Conservation (phyloP, 1,284 basidiomycete species). For the Cystobasidium sp. region DNA sequence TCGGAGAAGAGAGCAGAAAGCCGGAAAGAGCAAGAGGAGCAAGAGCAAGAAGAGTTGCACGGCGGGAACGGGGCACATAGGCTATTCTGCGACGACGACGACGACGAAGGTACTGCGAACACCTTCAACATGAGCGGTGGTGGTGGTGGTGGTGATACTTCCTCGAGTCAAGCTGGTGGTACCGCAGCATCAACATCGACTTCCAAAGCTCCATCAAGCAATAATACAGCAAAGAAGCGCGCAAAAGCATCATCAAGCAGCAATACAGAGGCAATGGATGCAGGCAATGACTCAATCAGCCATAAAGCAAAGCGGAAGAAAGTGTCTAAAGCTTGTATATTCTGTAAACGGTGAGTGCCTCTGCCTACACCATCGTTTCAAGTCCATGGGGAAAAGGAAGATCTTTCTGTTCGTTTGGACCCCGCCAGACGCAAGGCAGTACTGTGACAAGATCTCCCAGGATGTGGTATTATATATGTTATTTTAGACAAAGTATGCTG, state of each 20-base stretch:
- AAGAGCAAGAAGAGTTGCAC: neutral
- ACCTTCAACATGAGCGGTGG: neutral
- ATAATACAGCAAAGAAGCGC: neutral
- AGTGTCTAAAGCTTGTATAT: slow-evolving; percentile 42
- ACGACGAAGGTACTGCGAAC: too few relatives aligned
- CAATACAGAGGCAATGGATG: neutral
- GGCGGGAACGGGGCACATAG: neutral
- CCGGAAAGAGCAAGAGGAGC: neutral
- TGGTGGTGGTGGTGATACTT: neutral
- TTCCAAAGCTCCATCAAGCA: neutral
- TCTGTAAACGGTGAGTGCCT: slow-evolving; percentile 40
- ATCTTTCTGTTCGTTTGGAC: too few relatives aligned
- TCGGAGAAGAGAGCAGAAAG: slow-evolving; percentile 14
- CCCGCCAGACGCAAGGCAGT: too few relatives aligned
- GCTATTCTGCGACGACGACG: too few relatives aligned
- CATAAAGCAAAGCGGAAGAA: slow-evolving; percentile 32
- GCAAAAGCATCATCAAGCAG: neutral
- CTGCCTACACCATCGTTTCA: neutral
- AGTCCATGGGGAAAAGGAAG: neutral
- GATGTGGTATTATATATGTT: too few relatives aligned
- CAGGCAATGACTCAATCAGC: neutral
- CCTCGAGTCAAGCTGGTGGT: neutral
- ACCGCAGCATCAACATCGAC: slow-evolving; percentile 4
- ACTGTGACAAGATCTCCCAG: too few relatives aligned
- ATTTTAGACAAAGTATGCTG: too few relatives aligned